Evolutionary conservation across 1,139 yeast species (phyloP).

Genomic region (Taphrina communis): DNA sequence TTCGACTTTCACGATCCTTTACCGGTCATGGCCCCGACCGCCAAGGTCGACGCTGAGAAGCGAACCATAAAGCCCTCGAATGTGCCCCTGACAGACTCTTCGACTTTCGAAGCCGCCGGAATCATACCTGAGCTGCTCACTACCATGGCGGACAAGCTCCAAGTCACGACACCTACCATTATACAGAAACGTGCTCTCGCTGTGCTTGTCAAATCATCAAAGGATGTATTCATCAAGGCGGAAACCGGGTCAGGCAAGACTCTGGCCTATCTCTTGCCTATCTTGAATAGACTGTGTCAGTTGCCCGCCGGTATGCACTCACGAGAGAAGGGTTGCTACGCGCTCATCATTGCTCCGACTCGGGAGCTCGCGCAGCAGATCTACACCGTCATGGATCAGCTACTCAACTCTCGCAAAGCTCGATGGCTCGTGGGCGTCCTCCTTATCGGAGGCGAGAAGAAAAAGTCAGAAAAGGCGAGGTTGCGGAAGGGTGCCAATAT

Average conservation of each 20-base stretch:
- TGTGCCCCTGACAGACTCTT: conserved; percentile 77
- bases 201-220: conserved; percentile 54
- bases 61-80: conserved; percentile 62
- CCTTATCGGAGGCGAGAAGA: conserved; percentile 84
- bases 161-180: conserved; percentile 75
- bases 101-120: conserved; percentile 74
- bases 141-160: conserved; percentile 65
- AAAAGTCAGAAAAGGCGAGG: conserved; percentile 89
- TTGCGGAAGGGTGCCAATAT: conserved; percentile 87
- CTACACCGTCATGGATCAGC: conserved; percentile 64
- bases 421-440: conserved; percentile 50
- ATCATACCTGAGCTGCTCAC: conserved; percentile 61
- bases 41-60: conserved; percentile 50
- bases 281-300: conserved; percentile 73
- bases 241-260: conserved; percentile 98
- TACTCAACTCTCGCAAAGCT: conserved; percentile 55
- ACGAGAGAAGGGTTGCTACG: conserved; percentile 85
- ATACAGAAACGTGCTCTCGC: conserved; percentile 89
- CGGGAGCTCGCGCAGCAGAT: conserved; percentile 95
- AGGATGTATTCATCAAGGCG: conserved; percentile 77
- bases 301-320: conserved; percentile 57
- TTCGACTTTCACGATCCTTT: conserved; percentile 69
- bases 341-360: conserved; percentile 86
- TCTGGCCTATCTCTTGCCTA: conserved; percentile 84
- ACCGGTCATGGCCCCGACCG: conserved; percentile 50